phyloP scores from a whole-genome alignment of 441 rosid genomes.

The Omphalea diandra region DNA sequence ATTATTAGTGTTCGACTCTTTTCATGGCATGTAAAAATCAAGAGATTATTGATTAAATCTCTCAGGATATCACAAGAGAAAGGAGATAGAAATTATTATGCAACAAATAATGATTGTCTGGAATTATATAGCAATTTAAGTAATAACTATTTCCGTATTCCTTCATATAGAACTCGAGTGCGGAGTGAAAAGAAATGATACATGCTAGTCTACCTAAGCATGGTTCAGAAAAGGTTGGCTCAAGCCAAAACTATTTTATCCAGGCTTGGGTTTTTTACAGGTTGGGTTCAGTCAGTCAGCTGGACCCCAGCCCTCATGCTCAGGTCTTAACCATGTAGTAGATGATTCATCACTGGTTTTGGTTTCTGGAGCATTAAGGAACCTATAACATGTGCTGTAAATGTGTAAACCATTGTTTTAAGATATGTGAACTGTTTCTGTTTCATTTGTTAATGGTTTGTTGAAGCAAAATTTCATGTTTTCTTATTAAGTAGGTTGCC shows the following conservation, averaged over 20 bases:
- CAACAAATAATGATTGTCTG: not conserved
- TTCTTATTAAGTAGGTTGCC: slow-evolving; percentile 42
- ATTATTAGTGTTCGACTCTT: not conserved
- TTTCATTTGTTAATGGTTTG: not conserved
- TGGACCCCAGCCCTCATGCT: not conserved
- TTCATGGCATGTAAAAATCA: not conserved
- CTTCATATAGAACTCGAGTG: not conserved
- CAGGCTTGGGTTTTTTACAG: not conserved
- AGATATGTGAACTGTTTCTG: not conserved
- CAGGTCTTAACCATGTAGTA: not conserved
- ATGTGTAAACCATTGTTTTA: not conserved
- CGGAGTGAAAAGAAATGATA: not conserved
- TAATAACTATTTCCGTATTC: not conserved
- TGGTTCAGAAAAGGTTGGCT: too few relatives aligned
- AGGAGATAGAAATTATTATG: not conserved
- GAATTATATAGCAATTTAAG: not conserved
- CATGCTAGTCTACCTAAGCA: too few relatives aligned
- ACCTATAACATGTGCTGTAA: not conserved
- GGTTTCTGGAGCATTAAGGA: not conserved
- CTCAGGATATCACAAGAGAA: too few relatives aligned
- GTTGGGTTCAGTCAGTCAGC: slow-evolving; percentile 2
- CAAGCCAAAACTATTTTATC: not conserved
- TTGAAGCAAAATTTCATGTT: slow-evolving; percentile 6
- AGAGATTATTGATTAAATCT: too few relatives aligned
- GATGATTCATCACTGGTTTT: not conserved